Evolutionary conservation across 495 filamentous ascomycete species (phyloP).

Genomic region (Cairneyella variabilis): DNA sequence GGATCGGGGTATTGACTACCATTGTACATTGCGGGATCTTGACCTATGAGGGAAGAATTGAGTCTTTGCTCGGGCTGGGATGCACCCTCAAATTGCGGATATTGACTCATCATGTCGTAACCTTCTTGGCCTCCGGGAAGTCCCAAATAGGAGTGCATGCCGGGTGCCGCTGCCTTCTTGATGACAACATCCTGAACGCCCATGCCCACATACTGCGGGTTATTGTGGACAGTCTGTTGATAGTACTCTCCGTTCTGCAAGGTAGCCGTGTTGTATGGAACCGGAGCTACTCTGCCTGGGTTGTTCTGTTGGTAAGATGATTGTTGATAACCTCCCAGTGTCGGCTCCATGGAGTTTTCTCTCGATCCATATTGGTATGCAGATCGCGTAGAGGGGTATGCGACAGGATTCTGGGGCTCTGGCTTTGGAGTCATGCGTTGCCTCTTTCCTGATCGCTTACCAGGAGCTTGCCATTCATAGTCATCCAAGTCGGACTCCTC

Average conservation of each 20-base stretch:
- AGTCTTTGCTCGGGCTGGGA: conserved; percentile 16
- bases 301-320: conserved; percentile 61
- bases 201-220: conserved; percentile 27
- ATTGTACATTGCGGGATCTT: conserved; percentile 2
- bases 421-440: conserved; percentile 26
- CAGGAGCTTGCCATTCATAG: conserved; percentile 31
- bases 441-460: conserved; percentile 29
- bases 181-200: conserved; percentile 52
- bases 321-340: conserved; percentile 34
- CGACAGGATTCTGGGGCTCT: conserved; percentile 26
- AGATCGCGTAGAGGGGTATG: conserved; percentile 27
- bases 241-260: conserved; percentile 55
- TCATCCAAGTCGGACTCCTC: conserved; percentile 41
- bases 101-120: conserved; percentile 22
- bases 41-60: conserved; percentile 21
- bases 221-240: conserved; percentile 49
- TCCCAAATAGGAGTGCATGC: conserved; percentile 12
- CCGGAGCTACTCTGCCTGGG: conserved; percentile 55
- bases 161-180: conserved; percentile 40
- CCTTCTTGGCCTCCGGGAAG: conserved; percentile 23
- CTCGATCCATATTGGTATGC: conserved; percentile 26
- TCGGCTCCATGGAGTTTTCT: conserved; percentile 32
- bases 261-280: conserved; percentile 48
- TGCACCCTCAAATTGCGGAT: conserved; percentile 6
- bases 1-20: conserved; percentile 3